Base-by-base conservation (phyloP, 106 monocot genomes). In the Dioscorea zingiberensis region DNA sequence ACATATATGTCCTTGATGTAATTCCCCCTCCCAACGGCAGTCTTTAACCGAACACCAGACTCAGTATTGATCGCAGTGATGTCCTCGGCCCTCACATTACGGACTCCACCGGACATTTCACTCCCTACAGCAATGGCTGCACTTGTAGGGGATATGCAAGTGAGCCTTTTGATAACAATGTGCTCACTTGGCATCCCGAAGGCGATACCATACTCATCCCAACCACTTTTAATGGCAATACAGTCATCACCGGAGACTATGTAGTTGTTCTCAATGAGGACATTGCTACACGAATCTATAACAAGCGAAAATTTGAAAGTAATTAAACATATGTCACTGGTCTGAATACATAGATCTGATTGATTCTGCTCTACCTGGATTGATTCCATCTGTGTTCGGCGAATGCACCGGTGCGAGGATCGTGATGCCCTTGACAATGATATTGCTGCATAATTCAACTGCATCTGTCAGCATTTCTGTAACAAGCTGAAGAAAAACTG, bases 61-160 rank as follows among this genome's bases (percentile, higher is more conserved):
- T 94, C 91, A n/a, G 90, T 75, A 76, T 87, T 48, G 54, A 91
- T 27, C 66, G 87, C 90, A 16, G 87, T 87, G 63, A 94, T 78
- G 71, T 87, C 78, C 69, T 91, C 94, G 0, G 78, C 91, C 15
- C 90, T 81, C 3, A 94, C 87, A 60, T 91, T 87, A 16, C 65
- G 67, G 60, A 94, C 85, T 1, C 94, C 94, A 17, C 94, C 94
- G 0, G 94, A 94, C 94, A 94, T 94, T 78, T 91, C 90, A 71
- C 90, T 91, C 26, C 94, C 94, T 0, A 94, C 67, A 12, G 94
- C 90, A 25, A 94, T 85, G 38, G 73, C 73, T 6, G 87, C 91
- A 63, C 91, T 94, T 71, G 82, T 79, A 13, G 94, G 94, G 32
- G 94, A 94, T 27, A 94, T 38, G 81, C 94, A 94, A 56, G 94